phyloP scores from a whole-genome alignment of 2,329 filamentous ascomycete genomes.

The Cladosporium colombiae region DNA sequence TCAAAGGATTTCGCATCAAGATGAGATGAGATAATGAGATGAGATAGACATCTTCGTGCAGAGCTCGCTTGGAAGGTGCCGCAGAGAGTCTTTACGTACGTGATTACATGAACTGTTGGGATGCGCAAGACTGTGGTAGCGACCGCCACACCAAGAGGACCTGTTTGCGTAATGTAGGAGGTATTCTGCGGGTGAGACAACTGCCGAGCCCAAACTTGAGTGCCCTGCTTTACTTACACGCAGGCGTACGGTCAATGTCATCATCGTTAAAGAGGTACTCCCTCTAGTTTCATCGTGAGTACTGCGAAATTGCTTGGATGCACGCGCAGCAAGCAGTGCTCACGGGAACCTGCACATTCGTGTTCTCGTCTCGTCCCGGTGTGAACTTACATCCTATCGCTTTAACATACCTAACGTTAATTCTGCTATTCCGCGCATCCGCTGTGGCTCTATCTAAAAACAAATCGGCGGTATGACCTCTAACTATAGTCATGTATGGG shows the following conservation, averaged over 20 bases:
- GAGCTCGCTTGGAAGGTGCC: background rate
- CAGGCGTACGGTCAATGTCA: background rate
- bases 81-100: background rate
- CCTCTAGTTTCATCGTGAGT: background rate
- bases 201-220: background rate
- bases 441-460: background rate
- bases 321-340: background rate
- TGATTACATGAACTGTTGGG: background rate
- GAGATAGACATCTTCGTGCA: background rate
- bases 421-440: background rate
- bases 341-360: background rate
- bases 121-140: background rate
- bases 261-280: background rate
- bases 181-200: background rate
- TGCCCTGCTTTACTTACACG: background rate
- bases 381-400: constrained; percentile 1
- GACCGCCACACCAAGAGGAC: background rate
- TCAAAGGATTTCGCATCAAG: background rate
- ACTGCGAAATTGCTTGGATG: background rate
- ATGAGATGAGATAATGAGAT: constrained; percentile 3
- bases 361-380: background rate
- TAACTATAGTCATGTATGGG: constrained; percentile 17
- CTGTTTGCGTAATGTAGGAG: background rate
- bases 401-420: background rate
- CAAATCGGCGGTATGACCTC: background rate